phyloP scores from a whole-genome alignment of 306 rosid species.

The Lotus japonicus region DNA sequence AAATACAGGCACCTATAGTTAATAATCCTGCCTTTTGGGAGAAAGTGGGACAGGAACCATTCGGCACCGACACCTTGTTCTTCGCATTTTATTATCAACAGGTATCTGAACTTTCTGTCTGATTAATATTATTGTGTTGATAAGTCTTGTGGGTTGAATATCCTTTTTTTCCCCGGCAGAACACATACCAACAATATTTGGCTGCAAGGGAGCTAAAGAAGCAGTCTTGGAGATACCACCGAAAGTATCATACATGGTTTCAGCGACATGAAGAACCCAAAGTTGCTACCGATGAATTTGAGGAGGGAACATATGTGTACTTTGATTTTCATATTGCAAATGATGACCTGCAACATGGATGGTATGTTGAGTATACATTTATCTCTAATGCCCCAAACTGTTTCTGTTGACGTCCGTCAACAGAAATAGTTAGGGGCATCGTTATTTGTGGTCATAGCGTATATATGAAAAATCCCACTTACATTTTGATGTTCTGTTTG shows the following conservation, averaged over 20 bases:
- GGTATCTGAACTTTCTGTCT: constrained; percentile 35
- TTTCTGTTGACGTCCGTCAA: no score
- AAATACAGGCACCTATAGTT: constrained; percentile 87
- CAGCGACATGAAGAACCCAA: constrained; percentile 98
- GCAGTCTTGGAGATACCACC: constrained; percentile 99
- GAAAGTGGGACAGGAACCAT: constrained; percentile 59
- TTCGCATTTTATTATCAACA: constrained; percentile 94
- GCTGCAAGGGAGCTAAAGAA: constrained; percentile 98
- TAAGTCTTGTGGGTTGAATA: constrained; percentile 19
- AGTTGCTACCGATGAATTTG: constrained; percentile 97
- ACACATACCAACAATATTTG: constrained; percentile 90
- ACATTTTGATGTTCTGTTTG: neutral
- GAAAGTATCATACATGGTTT: constrained; percentile 93
- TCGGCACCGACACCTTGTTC: constrained; percentile 78
- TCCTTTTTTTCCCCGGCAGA: constrained; percentile 37
- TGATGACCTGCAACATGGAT: constrained; percentile 89
- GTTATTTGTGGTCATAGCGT: no score
- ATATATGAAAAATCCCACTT: neutral
- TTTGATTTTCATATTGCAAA: constrained; percentile 85
- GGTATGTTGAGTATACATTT: constrained; percentile 42
- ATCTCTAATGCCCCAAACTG: no score
- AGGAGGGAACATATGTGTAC: constrained; percentile 94
- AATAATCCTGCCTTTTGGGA: constrained; percentile 98
- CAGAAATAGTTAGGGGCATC: no score
- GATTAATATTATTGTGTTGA: neutral